Conservation (phyloP, 2,329 filamentous ascomycete species). For the Aureobasidium sp. region DNA sequence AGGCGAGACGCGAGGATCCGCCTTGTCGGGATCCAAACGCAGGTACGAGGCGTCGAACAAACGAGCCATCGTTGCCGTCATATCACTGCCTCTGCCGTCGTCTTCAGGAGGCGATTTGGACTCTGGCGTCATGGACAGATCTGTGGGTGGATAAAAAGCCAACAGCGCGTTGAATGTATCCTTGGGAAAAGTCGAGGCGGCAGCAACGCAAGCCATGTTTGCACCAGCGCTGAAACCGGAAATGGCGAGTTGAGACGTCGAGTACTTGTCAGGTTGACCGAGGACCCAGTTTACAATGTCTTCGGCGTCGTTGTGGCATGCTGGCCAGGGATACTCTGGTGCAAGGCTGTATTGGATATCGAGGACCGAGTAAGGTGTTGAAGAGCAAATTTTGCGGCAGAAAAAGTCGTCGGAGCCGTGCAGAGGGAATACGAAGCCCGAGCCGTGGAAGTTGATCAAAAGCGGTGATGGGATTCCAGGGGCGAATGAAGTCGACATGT, state of each 20-base stretch:
- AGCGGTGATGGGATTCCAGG: slow-evolving; percentile 21
- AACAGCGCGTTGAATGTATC: slow-evolving; percentile 29
- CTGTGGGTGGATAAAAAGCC: slow-evolving; percentile 31
- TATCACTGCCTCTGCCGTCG: slow-evolving; percentile 14
- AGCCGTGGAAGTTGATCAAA: slow-evolving; percentile 31
- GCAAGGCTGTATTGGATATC: slow-evolving; percentile 40
- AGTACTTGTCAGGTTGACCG: slow-evolving; percentile 27
- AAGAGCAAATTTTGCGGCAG: slow-evolving; percentile 29
- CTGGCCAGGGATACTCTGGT: slow-evolving; percentile 40
- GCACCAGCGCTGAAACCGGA: slow-evolving; percentile 38
- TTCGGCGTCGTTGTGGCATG: slow-evolving; percentile 36
- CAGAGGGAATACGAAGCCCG: slow-evolving; percentile 29
- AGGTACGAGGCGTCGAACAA: slow-evolving; percentile 34
- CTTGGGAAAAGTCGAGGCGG: slow-evolving; percentile 26
- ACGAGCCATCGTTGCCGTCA: slow-evolving; percentile 19
- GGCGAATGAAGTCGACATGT: slow-evolving; percentile 15
- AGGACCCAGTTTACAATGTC: slow-evolving; percentile 39
- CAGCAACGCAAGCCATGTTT: slow-evolving; percentile 32
- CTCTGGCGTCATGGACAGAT: slow-evolving; percentile 27
- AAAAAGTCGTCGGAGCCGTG: slow-evolving; percentile 36
- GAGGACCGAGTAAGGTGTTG: slow-evolving; percentile 33
- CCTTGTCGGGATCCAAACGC: slow-evolving; percentile 19
- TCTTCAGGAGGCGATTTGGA: slow-evolving; percentile 27
- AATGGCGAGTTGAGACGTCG: slow-evolving; percentile 26
- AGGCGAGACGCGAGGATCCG: slow-evolving; percentile 32